These are phyloP conservation scores for Moniliophthora roreri DNA, from an alignment of 1,284 basidiomycete genomes.

Conservation along the genomic window DNA sequence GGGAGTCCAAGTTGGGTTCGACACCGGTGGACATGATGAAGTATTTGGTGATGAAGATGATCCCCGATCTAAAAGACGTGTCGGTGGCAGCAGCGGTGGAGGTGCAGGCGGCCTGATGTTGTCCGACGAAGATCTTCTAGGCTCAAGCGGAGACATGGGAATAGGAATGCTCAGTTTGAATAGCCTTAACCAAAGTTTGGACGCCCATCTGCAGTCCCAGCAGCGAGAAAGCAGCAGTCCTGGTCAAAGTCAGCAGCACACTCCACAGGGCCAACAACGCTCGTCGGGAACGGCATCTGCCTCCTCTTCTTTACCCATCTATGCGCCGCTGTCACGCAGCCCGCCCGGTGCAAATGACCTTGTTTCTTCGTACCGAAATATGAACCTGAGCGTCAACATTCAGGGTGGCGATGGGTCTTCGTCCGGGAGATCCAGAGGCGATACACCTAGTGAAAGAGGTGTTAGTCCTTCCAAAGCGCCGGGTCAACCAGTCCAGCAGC, in stretches of 20 bases:
- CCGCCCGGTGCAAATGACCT: conserved; percentile 50
- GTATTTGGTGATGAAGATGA: conserved; percentile 34
- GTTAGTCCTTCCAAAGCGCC: conserved; percentile 3
- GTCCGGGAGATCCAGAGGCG: conserved; percentile 21
- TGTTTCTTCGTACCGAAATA: conserved; percentile 35
- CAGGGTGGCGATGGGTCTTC: conserved; percentile 25
- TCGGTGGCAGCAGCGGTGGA: conserved; percentile 13
- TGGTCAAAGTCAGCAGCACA: conserved; percentile 6
- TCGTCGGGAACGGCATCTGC: not conserved
- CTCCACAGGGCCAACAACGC: not conserved
- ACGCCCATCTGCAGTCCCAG: conserved; percentile 10
- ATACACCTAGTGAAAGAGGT: not conserved
- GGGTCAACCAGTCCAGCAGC: conserved; percentile 1
- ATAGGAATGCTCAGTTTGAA: conserved; percentile 7
- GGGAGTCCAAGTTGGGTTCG: conserved; percentile 67
- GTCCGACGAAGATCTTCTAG: conserved; percentile 73
- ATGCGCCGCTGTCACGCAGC: conserved; percentile 64
- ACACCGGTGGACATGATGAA: conserved; percentile 52
- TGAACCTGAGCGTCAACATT: not conserved
- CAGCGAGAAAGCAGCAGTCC: conserved; percentile 1
- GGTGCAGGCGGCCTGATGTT: conserved; percentile 59
- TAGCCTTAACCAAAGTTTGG: conserved; percentile 1
- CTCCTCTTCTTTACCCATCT: conserved; percentile 51
- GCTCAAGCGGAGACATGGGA: conserved; percentile 46
- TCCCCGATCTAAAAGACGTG: conserved; percentile 1